Evolutionary conservation across 2,329 filamentous ascomycete species (phyloP), one percentile per base, ranked within the genome.

Genomic region (Sporothrix phasma): DNA sequence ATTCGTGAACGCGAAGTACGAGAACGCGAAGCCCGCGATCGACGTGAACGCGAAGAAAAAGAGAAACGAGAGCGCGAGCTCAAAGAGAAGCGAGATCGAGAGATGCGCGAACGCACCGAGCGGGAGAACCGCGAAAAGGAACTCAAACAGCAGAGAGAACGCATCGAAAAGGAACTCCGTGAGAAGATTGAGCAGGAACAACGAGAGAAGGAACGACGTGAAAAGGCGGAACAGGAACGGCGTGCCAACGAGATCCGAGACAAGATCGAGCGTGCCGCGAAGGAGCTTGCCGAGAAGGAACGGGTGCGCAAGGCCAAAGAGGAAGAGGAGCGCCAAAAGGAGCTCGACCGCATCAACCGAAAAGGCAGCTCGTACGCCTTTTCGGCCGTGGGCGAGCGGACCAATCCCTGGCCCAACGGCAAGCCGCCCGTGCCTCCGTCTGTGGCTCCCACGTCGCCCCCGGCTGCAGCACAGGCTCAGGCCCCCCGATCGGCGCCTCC

Each of bases 351-450:
- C 39, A 66, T 66, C 47, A 63, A 63, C 56, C 59, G 80, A 66
- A 78, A 78, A 66, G 75, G 77, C 46, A 80, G 78, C 68, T 78
- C 80, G n/a, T 87, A 88, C 70, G 84, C 85, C 64, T 87, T 78
- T 74, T 84, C 82, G 63, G 81, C 84, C 37, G 82, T 87, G 24
- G 87, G 87, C 60, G 87, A 90, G 74, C 86, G 81, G 74, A 86
- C 81, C 59, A 88, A 85, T 74, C 86, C 86, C 69, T 90, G 88
- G 82, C 86, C 87, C 5, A 84, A 81, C 70, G 85, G 81, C 69
- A 81, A 79, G 67, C 85, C 80, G 63, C 78, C 72, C 7, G 46
- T 66, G 15, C 39, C 66, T n/a, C 46, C 65, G 15, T 70, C 72
- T n/a, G 66, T 72, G 26, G 68, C 72, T 5, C 61, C 71, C n/a